Evolutionary conservation across 768 basidiomycete species (phyloP).

Genomic region (Boletus rubropictus): DNA sequence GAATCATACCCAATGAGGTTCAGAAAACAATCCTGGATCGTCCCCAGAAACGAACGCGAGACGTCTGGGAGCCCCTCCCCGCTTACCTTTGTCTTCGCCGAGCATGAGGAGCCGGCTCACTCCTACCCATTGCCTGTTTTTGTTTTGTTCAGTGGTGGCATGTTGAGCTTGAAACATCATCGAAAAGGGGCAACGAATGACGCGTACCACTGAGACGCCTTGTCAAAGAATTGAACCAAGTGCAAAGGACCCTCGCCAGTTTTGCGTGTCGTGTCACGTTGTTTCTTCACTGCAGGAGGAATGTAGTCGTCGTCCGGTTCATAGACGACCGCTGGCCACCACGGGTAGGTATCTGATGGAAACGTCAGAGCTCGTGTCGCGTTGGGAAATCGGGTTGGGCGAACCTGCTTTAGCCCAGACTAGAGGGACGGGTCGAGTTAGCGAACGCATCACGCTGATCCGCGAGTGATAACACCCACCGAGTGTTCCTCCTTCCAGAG

Average conservation of each 20-base stretch:
- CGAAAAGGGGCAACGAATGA: not conserved
- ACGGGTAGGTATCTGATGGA: slow-evolving; percentile 65
- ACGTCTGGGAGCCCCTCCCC: too few relatives aligned
- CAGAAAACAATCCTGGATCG: not conserved
- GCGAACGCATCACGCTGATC: not conserved
- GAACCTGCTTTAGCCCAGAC: slow-evolving; percentile 82
- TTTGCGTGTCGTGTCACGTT: slow-evolving; percentile 26
- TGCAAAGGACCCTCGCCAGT: slow-evolving; percentile 43
- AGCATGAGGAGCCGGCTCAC: slow-evolving; percentile 54
- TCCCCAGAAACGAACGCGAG: not conserved
- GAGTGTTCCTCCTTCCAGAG: slow-evolving; percentile 53
- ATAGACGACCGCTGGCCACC: slow-evolving; percentile 82
- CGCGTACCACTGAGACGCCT: slow-evolving; percentile 53
- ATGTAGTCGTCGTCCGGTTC: slow-evolving; percentile 54
- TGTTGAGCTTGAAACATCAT: not conserved
- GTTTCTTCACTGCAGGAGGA: slow-evolving; percentile 36
- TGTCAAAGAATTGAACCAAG: slow-evolving; percentile 80
- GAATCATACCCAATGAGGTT: not conserved
- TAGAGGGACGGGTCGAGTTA: slow-evolving; percentile 22
- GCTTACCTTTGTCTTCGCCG: slow-evolving; percentile 64
- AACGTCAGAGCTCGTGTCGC: slow-evolving; percentile 2
- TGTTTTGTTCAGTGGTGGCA: slow-evolving; percentile 21
- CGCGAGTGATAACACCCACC: slow-evolving; percentile 38
- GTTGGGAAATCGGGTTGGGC: slow-evolving; percentile 11
- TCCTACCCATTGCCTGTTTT: slow-evolving; percentile 51